A percentile compares a stretch with the other conserved stretches of the same genome.
phyloP scores from a whole-genome alignment of 2,329 filamentous ascomycete species.

The Verticillium tricorpus region DNA sequence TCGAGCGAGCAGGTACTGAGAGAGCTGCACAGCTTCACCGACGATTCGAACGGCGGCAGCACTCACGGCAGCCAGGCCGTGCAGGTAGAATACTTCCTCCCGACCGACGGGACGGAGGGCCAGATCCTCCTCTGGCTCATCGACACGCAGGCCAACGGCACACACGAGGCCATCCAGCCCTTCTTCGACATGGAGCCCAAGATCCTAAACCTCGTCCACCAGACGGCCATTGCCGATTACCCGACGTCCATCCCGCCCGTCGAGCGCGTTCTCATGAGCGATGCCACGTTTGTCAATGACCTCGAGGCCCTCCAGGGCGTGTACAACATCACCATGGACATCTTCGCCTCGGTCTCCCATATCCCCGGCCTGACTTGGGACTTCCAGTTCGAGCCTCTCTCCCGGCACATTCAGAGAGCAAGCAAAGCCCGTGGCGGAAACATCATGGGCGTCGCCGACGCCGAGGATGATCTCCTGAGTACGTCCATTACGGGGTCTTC shows the following conservation, averaged over 20 bases:
- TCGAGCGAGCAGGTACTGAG: slow-evolving; percentile 4
- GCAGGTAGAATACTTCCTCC: slow-evolving; percentile 16
- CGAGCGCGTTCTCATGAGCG: slow-evolving; percentile 10
- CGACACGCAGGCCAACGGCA: slow-evolving; percentile 9
- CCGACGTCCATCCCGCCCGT: slow-evolving; percentile 9
- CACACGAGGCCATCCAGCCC: slow-evolving; percentile 10
- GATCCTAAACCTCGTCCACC: slow-evolving; percentile 11
- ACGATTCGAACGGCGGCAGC: slow-evolving; percentile 4
- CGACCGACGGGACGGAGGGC: slow-evolving; percentile 8
- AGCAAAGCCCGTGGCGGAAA: slow-evolving; percentile 8
- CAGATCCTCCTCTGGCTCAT: slow-evolving; percentile 13
- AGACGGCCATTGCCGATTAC: slow-evolving; percentile 12
- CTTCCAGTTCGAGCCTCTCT: slow-evolving; percentile 13
- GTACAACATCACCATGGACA: slow-evolving; percentile 10
- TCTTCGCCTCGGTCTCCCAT: slow-evolving; percentile 5
- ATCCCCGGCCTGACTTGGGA: slow-evolving; percentile 10
- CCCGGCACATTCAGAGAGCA: slow-evolving; percentile 4
- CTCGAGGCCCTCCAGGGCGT: slow-evolving; percentile 10
- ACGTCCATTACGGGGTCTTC: neutral
- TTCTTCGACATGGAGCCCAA: slow-evolving; percentile 16
- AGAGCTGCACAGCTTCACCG: slow-evolving; percentile 3
- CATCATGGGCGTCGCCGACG: slow-evolving; percentile 8
- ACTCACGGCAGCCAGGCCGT: slow-evolving; percentile 13
- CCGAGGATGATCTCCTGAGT: slow-evolving; percentile 10
- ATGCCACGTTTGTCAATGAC: slow-evolving; percentile 12